Base-by-base conservation (phyloP, 805 yeast genomes). In the Myxozyma nipponensis region DNA sequence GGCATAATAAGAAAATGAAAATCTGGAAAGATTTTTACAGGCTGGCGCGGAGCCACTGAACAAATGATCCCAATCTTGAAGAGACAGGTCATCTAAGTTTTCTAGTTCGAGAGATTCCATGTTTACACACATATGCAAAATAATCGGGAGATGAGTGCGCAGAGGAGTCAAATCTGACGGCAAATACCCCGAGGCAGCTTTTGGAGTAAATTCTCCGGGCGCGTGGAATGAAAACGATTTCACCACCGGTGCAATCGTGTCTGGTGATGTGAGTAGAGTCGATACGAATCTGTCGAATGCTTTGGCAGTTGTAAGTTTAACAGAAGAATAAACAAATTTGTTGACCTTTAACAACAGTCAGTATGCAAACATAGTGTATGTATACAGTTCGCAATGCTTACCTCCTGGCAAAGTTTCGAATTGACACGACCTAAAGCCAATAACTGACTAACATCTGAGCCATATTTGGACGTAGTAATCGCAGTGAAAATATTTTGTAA, bases 181-280 rank as follows among this genome's bases (percentile, higher is more conserved):
- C 6, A 54, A 57, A 36, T 54, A 54, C 21, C 58, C 58, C n/a
- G 57, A 47, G n/a, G 57, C 47, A 2, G 58, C 50, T n/a, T 50
- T 47, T 3, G 58, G 56, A 4, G 58, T 54, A 50, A 54, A 54
- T 39, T 54, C 57, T 2, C 58, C 58, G 5, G 58, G 58, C 21
- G 58, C 50, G 18, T 34, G 17, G 51, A 52, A 54, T 9, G 52
- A 28, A 25, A 54, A 47, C 4, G 57, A 47, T 39, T 42, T 46
- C 9, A 54, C 51, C 38, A 49, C 43, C 7, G 57, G 58, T 7
- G 58, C 58, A n/a, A 54, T 34, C 1, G 50, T 43, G 18, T 22
- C 30, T 2, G 58, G 45, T 19, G 57, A 54, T 4, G 58, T 52
- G 24, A 54, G 53, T 4, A 54, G 51, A 2, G 58, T 50, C 19